These are phyloP conservation scores for Eutypella sp. DNA, from an alignment of 2,329 filamentous ascomycete species.

Conservation along the genomic window DNA sequence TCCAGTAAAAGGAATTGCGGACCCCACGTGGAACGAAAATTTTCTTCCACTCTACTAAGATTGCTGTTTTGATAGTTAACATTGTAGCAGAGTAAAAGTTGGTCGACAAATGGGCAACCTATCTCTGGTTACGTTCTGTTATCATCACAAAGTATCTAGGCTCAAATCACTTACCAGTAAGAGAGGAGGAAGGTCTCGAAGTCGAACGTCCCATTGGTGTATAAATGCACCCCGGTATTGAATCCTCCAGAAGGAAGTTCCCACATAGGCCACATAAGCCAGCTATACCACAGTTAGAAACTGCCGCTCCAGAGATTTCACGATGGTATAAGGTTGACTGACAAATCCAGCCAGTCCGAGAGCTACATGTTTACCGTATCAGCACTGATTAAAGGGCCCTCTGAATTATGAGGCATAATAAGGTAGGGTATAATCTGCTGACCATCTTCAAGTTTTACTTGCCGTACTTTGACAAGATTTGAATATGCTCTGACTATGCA, in stretches of 20 bases:
- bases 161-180: neutral
- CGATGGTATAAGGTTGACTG: too few relatives aligned
- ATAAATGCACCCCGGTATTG: neutral
- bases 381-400: too few relatives aligned
- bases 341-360: too few relatives aligned
- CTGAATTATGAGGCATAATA: too few relatives aligned
- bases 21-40: conserved; percentile 1
- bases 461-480: too few relatives aligned
- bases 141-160: neutral
- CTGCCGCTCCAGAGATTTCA: too few relatives aligned
- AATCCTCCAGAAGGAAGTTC: neutral
- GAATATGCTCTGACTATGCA: too few relatives aligned
- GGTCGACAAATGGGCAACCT: neutral
- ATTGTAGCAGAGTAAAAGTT: neutral
- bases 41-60: neutral
- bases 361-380: too few relatives aligned
- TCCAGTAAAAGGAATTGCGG: neutral
- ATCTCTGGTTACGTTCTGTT: neutral
- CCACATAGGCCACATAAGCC: neutral
- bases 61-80: neutral
- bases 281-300: too few relatives aligned
- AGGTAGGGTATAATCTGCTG: too few relatives aligned
- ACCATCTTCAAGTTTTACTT: too few relatives aligned
- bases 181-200: neutral
- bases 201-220: neutral